Evolutionary conservation across 495 filamentous ascomycete genomes (phyloP).

Genomic region (Articulospora tetracladia): DNA sequence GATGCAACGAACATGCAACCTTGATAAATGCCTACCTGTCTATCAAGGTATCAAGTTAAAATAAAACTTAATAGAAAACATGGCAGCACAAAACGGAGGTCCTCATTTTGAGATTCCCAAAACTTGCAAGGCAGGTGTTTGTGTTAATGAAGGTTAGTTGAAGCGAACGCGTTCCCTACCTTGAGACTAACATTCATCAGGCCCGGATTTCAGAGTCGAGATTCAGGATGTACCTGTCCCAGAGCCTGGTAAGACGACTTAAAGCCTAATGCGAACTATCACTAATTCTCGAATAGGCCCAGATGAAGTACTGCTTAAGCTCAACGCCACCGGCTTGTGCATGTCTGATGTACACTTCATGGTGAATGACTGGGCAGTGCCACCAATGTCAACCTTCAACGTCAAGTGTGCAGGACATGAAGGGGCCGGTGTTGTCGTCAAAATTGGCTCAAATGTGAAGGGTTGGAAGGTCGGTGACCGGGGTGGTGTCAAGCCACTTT

Average conservation of each 20-base stretch:
- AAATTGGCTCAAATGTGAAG: constrained; percentile 46
- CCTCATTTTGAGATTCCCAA: not conserved
- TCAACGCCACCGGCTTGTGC: constrained; percentile 46
- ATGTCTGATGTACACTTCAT: constrained; percentile 47
- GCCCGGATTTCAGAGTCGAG: constrained; percentile 7
- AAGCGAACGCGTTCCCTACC: not conserved
- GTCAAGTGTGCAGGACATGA: constrained; percentile 51
- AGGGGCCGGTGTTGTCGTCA: constrained; percentile 52
- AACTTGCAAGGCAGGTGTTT: constrained; percentile 3
- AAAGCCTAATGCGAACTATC: not conserved
- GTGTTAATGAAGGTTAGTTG: constrained; percentile 1
- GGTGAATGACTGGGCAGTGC: constrained; percentile 39
- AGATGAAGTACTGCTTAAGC: constrained; percentile 41
- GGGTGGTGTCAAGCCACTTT: constrained; percentile 49
- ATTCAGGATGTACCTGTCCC: constrained; percentile 50
- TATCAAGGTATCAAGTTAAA: not conserved
- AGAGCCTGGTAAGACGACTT: constrained; percentile 31
- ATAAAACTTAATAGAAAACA: not conserved
- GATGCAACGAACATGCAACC: not conserved
- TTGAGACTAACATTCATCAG: not conserved
- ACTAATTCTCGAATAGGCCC: constrained; percentile 31
- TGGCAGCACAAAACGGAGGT: not conserved
- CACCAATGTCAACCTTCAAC: constrained; percentile 44
- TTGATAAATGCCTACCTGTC: not conserved
- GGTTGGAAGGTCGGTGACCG: constrained; percentile 48